A percentile compares a stretch with the other conserved stretches of the same genome.
These are phyloP conservation scores for Calonectria multiphialidica DNA, from an alignment of 2,329 filamentous ascomycete species.

Conservation along the genomic window DNA sequence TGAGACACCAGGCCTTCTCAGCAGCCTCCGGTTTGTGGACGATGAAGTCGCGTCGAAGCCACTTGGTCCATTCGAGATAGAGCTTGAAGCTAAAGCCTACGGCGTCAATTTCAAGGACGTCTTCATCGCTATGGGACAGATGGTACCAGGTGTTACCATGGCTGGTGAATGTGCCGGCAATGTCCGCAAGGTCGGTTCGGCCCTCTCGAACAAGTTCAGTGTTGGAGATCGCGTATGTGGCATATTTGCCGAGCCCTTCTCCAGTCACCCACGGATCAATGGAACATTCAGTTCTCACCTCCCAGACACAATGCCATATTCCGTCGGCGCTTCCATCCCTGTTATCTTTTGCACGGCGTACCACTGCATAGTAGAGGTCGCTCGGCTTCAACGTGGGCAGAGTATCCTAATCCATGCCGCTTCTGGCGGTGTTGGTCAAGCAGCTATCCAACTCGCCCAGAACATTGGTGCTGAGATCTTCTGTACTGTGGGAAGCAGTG, in stretches of 20 bases:
- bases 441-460: slow-evolving; percentile 45
- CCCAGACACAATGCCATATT: slow-evolving; percentile 29
- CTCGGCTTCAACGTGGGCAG: slow-evolving; percentile 49
- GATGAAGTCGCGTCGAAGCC: slow-evolving; percentile 15
- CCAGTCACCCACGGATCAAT: slow-evolving; percentile 26
- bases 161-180: slow-evolving; percentile 50
- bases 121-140: slow-evolving; percentile 49
- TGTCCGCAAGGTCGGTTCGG: slow-evolving; percentile 44
- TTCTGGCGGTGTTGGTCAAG: slow-evolving; percentile 48
- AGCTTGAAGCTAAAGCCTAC: slow-evolving; percentile 8
- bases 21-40: slow-evolving; percentile 27
- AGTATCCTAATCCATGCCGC: slow-evolving; percentile 49
- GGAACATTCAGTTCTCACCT: slow-evolving; percentile 26
- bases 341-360: slow-evolving; percentile 36
- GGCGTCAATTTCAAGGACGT: slow-evolving; percentile 53
- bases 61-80: slow-evolving; percentile 14
- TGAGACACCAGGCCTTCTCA: slow-evolving; percentile 27
- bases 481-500: slow-evolving; percentile 47
- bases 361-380: slow-evolving; percentile 32
- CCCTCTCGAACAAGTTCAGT: slow-evolving; percentile 42
- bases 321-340: slow-evolving; percentile 46
- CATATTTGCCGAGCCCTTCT: slow-evolving; percentile 31
- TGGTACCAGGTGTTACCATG: slow-evolving; percentile 44
- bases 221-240: slow-evolving; percentile 43
- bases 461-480: slow-evolving; percentile 44